These are phyloP conservation scores for Pythium angustatum DNA, from an alignment of 352 stramenopile species.

Conservation along the genomic window DNA sequence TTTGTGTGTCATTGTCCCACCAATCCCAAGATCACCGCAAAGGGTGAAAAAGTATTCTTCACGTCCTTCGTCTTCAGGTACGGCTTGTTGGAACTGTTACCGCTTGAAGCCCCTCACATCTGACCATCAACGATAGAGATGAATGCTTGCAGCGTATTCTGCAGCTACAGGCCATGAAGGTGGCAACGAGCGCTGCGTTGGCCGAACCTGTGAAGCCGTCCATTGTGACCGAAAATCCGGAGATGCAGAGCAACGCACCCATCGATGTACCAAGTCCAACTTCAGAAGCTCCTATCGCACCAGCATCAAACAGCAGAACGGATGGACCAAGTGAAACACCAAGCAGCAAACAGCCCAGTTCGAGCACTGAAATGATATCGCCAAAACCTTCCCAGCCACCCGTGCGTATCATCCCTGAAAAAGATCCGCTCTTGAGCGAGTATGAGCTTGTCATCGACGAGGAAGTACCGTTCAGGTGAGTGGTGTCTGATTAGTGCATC, in stretches of 20 bases:
- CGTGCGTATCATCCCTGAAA: constrained; percentile 36
- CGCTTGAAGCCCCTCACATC: not conserved
- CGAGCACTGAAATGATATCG: not conserved
- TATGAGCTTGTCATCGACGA: constrained; percentile 78
- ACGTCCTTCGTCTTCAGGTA: constrained; percentile 84
- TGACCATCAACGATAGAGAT: constrained; percentile 44
- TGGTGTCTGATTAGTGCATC: not conserved
- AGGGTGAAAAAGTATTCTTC: constrained; percentile 77
- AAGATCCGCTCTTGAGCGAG: constrained; percentile 58
- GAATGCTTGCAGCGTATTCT: constrained; percentile 83
- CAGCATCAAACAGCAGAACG: no score
- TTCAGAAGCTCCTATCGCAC: constrained; percentile 10
- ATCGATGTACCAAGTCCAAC: constrained; percentile 25
- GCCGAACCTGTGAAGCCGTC: constrained; percentile 19
- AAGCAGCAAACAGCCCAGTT: no score
- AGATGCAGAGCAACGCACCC: not conserved
- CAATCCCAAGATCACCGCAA: constrained; percentile 56
- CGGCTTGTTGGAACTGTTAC: not conserved
- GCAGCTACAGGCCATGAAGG: constrained; percentile 76
- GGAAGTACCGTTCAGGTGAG: constrained; percentile 68
- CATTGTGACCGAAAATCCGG: constrained; percentile 10
- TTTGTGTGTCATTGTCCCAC: no score
- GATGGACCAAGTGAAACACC: not conserved
- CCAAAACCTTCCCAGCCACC: not conserved
- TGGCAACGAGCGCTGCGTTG: constrained; percentile 62